A percentile compares a stretch with the other conserved stretches of the same genome.
These are phyloP conservation scores for Heterococcus sp. DNA, from an alignment of 108 stramenopile species.

Conservation along the genomic window DNA sequence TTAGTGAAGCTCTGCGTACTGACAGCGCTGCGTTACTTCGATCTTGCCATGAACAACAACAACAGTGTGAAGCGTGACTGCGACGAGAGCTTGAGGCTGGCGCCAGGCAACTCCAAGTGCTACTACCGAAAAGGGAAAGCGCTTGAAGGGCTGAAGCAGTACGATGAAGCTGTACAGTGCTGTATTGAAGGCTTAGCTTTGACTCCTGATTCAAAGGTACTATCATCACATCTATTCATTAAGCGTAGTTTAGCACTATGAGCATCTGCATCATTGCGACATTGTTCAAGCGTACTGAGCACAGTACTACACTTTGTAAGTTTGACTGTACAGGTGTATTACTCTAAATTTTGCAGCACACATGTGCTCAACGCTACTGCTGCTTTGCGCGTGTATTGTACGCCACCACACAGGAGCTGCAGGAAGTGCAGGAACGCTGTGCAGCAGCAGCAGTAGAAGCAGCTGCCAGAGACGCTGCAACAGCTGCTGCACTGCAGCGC, in stretches of 20 bases:
- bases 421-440: background rate
- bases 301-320: too few species aligned
- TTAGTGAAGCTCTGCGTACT: too few species aligned
- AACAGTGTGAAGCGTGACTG: slow-evolving; percentile 19
- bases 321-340: too few species aligned
- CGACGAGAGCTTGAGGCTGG: slow-evolving; percentile 16
- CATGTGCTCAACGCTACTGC: background rate
- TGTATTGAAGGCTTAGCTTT: background rate
- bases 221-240: too few species aligned
- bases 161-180: background rate
- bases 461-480: background rate
- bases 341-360: too few species aligned
- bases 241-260: too few species aligned
- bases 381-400: too few species aligned
- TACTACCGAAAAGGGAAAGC: slow-evolving; percentile 36
- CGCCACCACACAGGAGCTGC: background rate
- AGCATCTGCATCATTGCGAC: too few species aligned
- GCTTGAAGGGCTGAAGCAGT: background rate
- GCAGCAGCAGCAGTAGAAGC: background rate
- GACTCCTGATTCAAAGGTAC: background rate
- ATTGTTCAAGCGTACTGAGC: too few species aligned
- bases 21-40: too few species aligned
- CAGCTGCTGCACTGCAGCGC: slow-evolving; percentile 22
- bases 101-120: slow-evolving; percentile 36
- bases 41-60: too few species aligned